phyloP scores from a whole-genome alignment of 148 eudicot genomes.

The Tetragonia tetragonoides region DNA sequence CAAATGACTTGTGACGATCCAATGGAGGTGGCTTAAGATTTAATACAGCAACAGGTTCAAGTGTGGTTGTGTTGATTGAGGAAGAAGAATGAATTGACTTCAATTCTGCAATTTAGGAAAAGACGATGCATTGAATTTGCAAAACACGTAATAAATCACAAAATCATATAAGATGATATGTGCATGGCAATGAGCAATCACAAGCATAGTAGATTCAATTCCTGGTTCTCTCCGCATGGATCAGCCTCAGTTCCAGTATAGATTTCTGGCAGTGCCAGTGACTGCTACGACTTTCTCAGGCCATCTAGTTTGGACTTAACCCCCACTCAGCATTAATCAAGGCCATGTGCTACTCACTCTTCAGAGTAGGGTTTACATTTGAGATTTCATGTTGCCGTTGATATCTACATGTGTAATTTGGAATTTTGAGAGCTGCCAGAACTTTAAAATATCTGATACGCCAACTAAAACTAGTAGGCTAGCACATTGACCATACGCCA shows the following conservation, averaged over 20 bases:
- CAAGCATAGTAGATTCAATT: not conserved
- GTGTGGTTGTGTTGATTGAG: slow-evolving; percentile 40
- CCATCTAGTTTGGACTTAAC: not conserved
- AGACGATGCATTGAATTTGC: not conserved
- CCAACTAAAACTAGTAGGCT: not conserved
- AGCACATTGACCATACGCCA: not conserved
- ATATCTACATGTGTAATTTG: not conserved
- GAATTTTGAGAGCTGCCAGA: not conserved
- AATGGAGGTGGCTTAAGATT: slow-evolving; percentile 75
- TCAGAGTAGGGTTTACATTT: not conserved
- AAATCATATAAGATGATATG: not conserved
- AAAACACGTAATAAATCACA: not conserved
- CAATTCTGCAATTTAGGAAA: slow-evolving; percentile 39
- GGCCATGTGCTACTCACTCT: not conserved
- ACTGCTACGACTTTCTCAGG: not conserved
- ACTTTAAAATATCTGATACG: not conserved
- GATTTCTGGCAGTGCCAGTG: not conserved
- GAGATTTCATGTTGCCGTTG: not conserved
- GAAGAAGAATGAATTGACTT: slow-evolving; percentile 57
- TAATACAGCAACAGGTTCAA: slow-evolving; percentile 47
- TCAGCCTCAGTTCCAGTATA: not conserved
- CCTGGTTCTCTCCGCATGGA: not conserved
- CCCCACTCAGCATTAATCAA: not conserved
- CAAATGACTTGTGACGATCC: slow-evolving; percentile 73
- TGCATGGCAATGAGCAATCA: not conserved